Base-by-base conservation (phyloP, 345 rosid genomes). In the Mercurialis annua region DNA sequence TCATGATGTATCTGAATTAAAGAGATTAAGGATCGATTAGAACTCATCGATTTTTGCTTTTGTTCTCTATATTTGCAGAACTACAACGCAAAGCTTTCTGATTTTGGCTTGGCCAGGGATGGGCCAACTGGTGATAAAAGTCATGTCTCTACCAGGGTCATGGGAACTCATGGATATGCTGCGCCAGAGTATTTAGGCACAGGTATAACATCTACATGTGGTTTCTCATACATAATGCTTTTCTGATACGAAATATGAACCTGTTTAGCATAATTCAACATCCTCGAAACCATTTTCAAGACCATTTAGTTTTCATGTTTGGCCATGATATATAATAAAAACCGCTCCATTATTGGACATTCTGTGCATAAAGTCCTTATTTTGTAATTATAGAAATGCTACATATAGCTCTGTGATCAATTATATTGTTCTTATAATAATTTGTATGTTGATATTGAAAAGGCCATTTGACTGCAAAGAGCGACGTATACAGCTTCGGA, bases 91-190 rank as follows among this genome's bases (percentile, higher is more conserved):
- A 94, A 89, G 74, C 96, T 94, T 62, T 94, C 99, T 57, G 98
- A 94, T 78, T 94, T 94, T 26, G 98, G 99, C 66, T 81, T 94
- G 70, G 99, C 99, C 23, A 81, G 92, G 81, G 97, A 94, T 63
- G 98, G 96, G 29, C 99, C 99, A 47, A 81, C 78, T 44, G 97
- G 88, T 29, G 97, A 89, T 64, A 81, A 78, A 50, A 94, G 99
- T 60, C 92, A 94, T 72, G 99, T 91, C 53, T 89, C 99, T 24
- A 91, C 99, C n/a, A 80, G 97, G 71, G 81, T 91, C 71, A 82
- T 94, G 89, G 99, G 99, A 75, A 91, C 98, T 33, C 70, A 86
- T 43, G 98, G 99, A 73, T 93, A 93, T 81, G 96, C 98, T 31
- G 98, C 98, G 79, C 98, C 97, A 0, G 97, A 90, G 64, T 94